These are phyloP conservation scores for Rhamnella rubrinervis DNA, from an alignment of 331 rosid genomes.

Conservation along the genomic window DNA sequence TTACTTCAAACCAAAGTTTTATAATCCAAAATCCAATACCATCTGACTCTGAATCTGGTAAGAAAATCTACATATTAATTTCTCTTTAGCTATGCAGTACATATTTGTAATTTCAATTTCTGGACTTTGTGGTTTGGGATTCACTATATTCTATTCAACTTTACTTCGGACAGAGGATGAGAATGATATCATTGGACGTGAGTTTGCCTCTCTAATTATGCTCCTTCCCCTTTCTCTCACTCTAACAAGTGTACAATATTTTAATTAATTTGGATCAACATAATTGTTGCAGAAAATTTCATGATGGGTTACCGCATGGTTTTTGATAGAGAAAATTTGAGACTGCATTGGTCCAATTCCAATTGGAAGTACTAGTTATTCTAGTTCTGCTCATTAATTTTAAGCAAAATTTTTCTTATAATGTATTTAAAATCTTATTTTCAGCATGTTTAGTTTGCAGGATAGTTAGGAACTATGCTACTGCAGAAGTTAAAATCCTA, in stretches of 20 bases:
- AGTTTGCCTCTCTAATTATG: constrained; percentile 27
- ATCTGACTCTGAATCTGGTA: constrained; percentile 48
- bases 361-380: constrained; percentile 44
- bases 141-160: constrained; percentile 45
- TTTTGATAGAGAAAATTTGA: constrained; percentile 66
- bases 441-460: background rate
- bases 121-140: constrained; percentile 37
- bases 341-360: constrained; percentile 63
- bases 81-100: no score
- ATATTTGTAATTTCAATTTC: constrained; percentile 13
- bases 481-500: background rate
- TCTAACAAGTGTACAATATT: background rate
- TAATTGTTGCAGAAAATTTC: constrained; percentile 66
- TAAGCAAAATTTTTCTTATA: background rate
- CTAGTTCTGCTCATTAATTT: background rate
- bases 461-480: background rate
- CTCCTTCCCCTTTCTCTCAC: background rate
- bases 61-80: constrained; percentile 1
- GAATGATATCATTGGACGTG: constrained; percentile 59
- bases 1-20: constrained; percentile 73
- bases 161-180: constrained; percentile 19
- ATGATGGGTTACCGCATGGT: constrained; percentile 85
- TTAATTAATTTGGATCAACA: background rate
- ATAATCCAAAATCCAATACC: constrained; percentile 66
- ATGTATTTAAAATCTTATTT: background rate